Conservation (phyloP, 306 rosid species). For the Crataegus laevigata region DNA sequence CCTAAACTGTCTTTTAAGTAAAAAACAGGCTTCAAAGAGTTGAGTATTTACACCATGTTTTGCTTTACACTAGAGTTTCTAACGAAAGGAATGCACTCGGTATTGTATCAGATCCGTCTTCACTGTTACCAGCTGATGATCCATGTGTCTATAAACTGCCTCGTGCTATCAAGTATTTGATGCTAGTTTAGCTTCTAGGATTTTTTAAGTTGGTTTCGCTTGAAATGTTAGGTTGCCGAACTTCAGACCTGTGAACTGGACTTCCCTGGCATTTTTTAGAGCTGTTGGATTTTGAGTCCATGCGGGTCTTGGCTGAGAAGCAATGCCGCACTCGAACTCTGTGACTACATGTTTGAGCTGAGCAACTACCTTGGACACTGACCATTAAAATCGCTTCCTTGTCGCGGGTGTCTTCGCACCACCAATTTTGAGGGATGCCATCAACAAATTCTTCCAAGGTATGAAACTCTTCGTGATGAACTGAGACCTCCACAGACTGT, state of each 20-base stretch:
- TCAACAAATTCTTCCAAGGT: constrained; percentile 56
- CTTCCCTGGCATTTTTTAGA: constrained; percentile 31
- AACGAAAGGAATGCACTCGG: neutral
- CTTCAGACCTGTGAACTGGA: constrained; percentile 1
- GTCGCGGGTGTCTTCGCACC: constrained; percentile 81
- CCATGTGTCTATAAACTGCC: neutral
- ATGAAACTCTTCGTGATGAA: constrained; percentile 65
- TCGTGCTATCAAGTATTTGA: neutral
- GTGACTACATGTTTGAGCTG: constrained; percentile 34
- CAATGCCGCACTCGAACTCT: constrained; percentile 56
- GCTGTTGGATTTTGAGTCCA: constrained; percentile 49
- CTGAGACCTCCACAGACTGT: constrained; percentile 58
- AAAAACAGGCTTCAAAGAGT: neutral
- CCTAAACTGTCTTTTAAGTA: neutral
- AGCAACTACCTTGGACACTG: constrained; percentile 63
- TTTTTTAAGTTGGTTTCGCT: neutral
- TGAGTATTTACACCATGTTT: neutral
- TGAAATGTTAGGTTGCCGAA: constrained; percentile 6
- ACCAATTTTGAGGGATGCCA: constrained; percentile 75
- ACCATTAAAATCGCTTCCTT: constrained; percentile 64
- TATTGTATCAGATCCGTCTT: neutral
- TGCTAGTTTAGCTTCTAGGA: neutral
- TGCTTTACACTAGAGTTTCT: neutral
- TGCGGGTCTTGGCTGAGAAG: constrained; percentile 46
- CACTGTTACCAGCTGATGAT: neutral